These are phyloP conservation scores for Colletotrichum simmondsii DNA, from an alignment of 2,329 filamentous ascomycete genomes.

Conservation along the genomic window DNA sequence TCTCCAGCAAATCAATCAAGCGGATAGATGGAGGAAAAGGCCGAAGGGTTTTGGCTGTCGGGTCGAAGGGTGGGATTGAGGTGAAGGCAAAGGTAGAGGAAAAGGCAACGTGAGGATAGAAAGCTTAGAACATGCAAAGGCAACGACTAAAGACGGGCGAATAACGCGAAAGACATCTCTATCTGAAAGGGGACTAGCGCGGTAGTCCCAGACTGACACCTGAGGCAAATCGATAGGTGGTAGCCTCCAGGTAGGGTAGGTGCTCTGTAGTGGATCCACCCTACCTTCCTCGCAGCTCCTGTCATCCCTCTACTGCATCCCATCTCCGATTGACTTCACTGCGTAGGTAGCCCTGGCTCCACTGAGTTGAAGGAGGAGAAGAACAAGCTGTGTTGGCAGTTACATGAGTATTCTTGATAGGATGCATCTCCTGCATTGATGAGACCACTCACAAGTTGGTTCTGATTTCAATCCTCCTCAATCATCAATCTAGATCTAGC, in stretches of 20 bases:
- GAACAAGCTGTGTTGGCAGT: background rate
- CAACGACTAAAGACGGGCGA: background rate
- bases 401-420: background rate
- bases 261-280: background rate
- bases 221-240: background rate
- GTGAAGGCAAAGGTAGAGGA: background rate
- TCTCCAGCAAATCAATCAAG: background rate
- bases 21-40: background rate
- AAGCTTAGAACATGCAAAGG: background rate
- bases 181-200: background rate
- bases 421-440: background rate
- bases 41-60: background rate
- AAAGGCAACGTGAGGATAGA: slow-evolving; percentile 2
- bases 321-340: background rate
- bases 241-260: background rate
- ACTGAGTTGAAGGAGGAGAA: background rate
- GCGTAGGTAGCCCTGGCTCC: background rate
- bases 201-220: background rate
- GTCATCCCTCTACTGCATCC: background rate
- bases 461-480: background rate
- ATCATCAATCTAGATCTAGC: background rate
- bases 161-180: slow-evolving; percentile 3
- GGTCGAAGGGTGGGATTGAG: background rate
- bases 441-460: background rate
- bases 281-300: background rate